Base-by-base conservation (phyloP, 345 rosid genomes). In the Hypericum perforatum region DNA sequence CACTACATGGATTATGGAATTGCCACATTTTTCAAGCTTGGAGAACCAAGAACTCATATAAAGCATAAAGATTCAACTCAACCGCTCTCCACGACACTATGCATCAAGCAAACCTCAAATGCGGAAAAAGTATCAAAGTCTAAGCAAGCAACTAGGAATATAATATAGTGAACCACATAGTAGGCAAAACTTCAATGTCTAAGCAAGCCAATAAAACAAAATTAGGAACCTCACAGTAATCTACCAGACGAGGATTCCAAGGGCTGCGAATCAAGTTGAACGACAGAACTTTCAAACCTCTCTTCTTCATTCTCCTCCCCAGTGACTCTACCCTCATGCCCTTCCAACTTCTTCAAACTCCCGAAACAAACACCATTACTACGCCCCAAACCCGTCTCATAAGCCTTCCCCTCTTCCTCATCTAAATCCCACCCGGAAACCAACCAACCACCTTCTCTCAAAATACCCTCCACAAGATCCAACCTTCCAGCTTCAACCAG, bases 361-460 rank as follows among this genome's bases (percentile, higher is more conserved):
- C 29, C 32, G 32, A 22, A 22, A 22, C 32, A 22, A 22, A 4
- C 32, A 22, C 32, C 32, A 22, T 22, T 22, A 22, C 32, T 22
- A 22, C 32, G 32, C 32, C 32, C 32, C 4, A 22, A 71, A 39
- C 56, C 54, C n/a, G 11, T 43, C 36, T 53, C 42, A 47, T 10
- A 58, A 54, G 41, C 41, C 13, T 37, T 22, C 32, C 32, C 65
- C 8, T 65, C 58, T 42, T 58, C 64, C 42, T 67, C 73, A 60
- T 82, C 90, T 60, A 60, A 67, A 62, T 79, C 86, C 98, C 98
- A 91, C 41, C 96, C 98, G 63, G 75, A 68, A 10, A 92, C 75
- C 42, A 91, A 84, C 98, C 98, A 87, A 2, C 98, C 96, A 52
- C 96, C 86, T 58, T 73, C 78, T 43, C 61, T 66, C 41, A 65